These are phyloP conservation scores for Erigeron philadelphicus DNA, from an alignment of 140 eudicot species.

Conservation along the genomic window DNA sequence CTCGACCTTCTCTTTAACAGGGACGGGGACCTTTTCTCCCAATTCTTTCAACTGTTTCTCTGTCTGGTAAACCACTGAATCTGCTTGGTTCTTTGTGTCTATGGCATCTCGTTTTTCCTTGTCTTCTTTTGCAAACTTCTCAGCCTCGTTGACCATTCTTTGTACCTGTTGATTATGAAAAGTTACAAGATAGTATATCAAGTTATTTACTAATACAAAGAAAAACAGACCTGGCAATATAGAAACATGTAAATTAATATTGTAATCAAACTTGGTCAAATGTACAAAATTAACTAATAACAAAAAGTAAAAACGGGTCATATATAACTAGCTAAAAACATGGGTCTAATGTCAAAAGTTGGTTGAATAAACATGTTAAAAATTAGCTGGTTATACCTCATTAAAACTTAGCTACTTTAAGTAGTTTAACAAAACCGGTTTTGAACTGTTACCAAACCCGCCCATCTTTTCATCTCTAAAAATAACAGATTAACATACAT, in stretches of 20 bases:
- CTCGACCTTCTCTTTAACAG: slow-evolving; percentile 73
- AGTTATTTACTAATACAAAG: neutral
- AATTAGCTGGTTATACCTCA: too few relatives aligned
- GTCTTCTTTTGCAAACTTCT: slow-evolving; percentile 76
- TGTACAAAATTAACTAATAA: too few relatives aligned
- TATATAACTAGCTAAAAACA: neutral
- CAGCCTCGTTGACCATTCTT: slow-evolving; percentile 82
- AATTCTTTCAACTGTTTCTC: slow-evolving; percentile 87
- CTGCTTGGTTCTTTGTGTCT: slow-evolving; percentile 93
- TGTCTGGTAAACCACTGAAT: slow-evolving; percentile 89
- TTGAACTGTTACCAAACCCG: neutral
- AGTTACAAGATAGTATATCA: slow-evolving; percentile 1
- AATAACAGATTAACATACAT: neutral
- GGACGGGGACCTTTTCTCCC: slow-evolving; percentile 73
- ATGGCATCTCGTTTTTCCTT: slow-evolving; percentile 92
- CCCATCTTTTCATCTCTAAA: neutral
- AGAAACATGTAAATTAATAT: neutral
- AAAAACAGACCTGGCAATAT: neutral
- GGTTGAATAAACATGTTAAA: neutral
- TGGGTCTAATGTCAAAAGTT: neutral
- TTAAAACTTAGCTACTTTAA: too few relatives aligned
- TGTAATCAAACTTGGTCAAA: neutral
- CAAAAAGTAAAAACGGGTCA: neutral
- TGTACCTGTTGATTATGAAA: slow-evolving; percentile 45
- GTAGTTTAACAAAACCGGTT: neutral